Percentiles rank a stretch among this genome's conserved stretches.
Evolutionary conservation across 257 asterid species (phyloP).

Genomic region (Gentiana dahurica): DNA sequence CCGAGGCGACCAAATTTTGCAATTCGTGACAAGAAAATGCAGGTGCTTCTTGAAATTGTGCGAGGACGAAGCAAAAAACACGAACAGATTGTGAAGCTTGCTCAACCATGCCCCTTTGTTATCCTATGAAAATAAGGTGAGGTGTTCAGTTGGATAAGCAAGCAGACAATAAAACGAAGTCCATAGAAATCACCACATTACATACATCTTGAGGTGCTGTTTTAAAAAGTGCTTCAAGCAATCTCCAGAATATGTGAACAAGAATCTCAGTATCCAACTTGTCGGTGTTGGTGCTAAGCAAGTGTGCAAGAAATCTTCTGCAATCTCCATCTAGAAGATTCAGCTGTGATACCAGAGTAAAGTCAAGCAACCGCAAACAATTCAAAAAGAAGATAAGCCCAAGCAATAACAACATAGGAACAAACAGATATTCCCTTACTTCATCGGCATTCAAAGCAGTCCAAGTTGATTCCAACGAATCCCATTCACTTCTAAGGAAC

Average conservation of each 20-base stretch:
- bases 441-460: conserved; percentile 20
- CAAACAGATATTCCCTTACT: conserved; percentile 25
- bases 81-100: conserved; percentile 51
- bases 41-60: conserved; percentile 48
- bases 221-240: conserved; percentile 45
- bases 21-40: conserved; percentile 38
- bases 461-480: conserved; percentile 35
- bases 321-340: conserved; percentile 39
- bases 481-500: conserved; percentile 62
- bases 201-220: conserved; percentile 34
- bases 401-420: not conserved
- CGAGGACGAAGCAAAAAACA: conserved; percentile 49
- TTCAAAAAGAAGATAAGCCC: not conserved
- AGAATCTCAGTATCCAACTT: conserved; percentile 55
- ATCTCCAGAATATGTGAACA: conserved; percentile 47
- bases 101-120: conserved; percentile 40
- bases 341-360: conserved; percentile 26
- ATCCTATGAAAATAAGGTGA: conserved; percentile 35
- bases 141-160: conserved; percentile 5
- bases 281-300: conserved; percentile 24
- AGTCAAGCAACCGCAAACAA: not conserved
- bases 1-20: conserved; percentile 32
- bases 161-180: not conserved
- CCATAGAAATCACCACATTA: conserved; percentile 24
- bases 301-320: conserved; percentile 39